Evolutionary conservation across 495 filamentous ascomycete genomes (phyloP).

Genomic region (Penicillium daleae): DNA sequence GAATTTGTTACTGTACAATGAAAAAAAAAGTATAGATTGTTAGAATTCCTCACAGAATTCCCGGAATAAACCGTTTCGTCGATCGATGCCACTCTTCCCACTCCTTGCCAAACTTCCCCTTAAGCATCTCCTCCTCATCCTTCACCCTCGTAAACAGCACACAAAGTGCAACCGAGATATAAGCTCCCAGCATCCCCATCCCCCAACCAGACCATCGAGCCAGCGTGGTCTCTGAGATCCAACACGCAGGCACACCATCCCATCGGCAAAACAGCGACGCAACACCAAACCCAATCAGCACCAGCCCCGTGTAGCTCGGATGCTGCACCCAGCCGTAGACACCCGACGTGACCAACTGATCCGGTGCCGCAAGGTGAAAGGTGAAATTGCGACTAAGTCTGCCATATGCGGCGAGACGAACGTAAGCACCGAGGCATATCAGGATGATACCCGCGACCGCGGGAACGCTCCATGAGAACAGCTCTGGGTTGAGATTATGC

Average conservation of each 20-base stretch:
- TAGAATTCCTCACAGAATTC: slow-evolving; percentile 16
- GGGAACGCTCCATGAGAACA: slow-evolving; percentile 36
- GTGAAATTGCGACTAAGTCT: slow-evolving; percentile 52
- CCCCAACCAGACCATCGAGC: slow-evolving; percentile 20
- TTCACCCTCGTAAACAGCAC: slow-evolving; percentile 24
- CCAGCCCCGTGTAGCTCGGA: slow-evolving; percentile 49
- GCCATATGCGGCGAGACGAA: slow-evolving; percentile 41
- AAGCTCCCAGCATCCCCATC: neutral
- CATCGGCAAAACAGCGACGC: slow-evolving; percentile 35
- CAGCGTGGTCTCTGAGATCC: slow-evolving; percentile 15
- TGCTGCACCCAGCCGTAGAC: slow-evolving; percentile 53
- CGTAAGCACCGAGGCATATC: slow-evolving; percentile 35
- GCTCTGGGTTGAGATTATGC: slow-evolving; percentile 27
- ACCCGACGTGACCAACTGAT: slow-evolving; percentile 44
- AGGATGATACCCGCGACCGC: slow-evolving; percentile 27
- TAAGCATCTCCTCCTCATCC: slow-evolving; percentile 51
- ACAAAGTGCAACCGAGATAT: slow-evolving; percentile 1
- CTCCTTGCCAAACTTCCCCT: slow-evolving; percentile 39
- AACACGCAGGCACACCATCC: slow-evolving; percentile 37
- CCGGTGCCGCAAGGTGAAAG: slow-evolving; percentile 48
- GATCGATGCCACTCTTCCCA: slow-evolving; percentile 49
- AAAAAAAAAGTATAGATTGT: neutral
- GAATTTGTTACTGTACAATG: slow-evolving; percentile 1
- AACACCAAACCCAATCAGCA: slow-evolving; percentile 26
- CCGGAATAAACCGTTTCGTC: slow-evolving; percentile 34